Evolutionary conservation across 345 rosid genomes (phyloP).

Genomic region (Cardamine resedifolia): DNA sequence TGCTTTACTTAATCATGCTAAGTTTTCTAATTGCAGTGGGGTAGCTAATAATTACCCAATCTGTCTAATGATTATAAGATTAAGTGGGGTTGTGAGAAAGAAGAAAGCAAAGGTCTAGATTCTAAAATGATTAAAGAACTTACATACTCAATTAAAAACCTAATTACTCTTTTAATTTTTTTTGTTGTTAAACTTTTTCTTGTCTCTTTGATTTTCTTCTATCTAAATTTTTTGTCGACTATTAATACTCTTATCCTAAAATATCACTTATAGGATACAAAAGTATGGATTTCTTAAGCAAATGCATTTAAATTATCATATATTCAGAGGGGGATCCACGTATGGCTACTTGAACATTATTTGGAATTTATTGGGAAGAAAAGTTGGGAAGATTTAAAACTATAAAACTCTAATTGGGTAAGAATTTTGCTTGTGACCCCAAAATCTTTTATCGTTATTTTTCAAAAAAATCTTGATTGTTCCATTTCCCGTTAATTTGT

Average conservation of each 20-base stretch:
- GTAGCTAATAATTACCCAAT: slow-evolving; percentile 40
- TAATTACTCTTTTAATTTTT: background rate
- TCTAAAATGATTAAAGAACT: slow-evolving; percentile 26
- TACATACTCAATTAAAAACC: slow-evolving; percentile 11
- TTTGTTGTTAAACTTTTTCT: background rate
- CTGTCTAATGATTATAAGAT: slow-evolving; percentile 38
- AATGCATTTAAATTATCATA: too few species aligned
- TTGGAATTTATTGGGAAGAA: background rate
- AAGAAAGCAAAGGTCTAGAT: slow-evolving; percentile 25
- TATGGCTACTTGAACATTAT: background rate
- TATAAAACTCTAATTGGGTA: background rate
- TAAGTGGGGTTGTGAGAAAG: slow-evolving; percentile 39
- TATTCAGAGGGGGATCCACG: background rate
- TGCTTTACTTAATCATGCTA: slow-evolving; percentile 34
- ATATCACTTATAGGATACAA: background rate
- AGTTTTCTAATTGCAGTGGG: slow-evolving; percentile 33
- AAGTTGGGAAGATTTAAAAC: background rate
- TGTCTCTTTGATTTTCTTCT: background rate
- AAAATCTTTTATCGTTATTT: too few species aligned
- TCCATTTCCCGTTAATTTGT: background rate
- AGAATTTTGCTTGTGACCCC: background rate
- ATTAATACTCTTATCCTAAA: background rate
- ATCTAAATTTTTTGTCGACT: background rate
- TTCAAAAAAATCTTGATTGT: background rate
- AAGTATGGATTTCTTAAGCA: background rate